Evolutionary conservation across 1,284 basidiomycete species (phyloP).

Genomic region (Takashimella koratensis): DNA sequence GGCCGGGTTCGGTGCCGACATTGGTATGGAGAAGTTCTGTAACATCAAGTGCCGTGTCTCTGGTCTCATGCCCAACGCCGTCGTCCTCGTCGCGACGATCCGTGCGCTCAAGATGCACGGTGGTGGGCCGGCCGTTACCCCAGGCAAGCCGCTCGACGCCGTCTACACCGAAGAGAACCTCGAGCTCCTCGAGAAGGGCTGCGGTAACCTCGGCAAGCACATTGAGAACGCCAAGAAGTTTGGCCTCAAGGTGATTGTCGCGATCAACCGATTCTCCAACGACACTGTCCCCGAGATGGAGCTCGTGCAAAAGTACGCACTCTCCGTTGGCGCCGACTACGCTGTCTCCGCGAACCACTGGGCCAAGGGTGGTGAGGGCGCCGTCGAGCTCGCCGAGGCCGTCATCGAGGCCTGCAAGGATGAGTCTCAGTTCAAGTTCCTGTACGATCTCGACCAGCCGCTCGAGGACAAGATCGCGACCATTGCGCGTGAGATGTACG

Average conservation of each 20-base stretch:
- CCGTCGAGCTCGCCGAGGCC: constrained; percentile 78
- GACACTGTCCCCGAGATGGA: constrained; percentile 89
- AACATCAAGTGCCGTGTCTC: constrained; percentile 98
- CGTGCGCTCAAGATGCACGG: constrained; percentile 99
- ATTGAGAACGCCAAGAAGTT: constrained; percentile 95
- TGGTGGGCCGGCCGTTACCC: constrained; percentile 93
- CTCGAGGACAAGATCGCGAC: constrained; percentile 83
- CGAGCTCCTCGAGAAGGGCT: constrained; percentile 84
- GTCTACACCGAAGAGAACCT: constrained; percentile 95
- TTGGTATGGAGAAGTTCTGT: constrained; percentile 99
- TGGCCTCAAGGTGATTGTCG: constrained; percentile 94
- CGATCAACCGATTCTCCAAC: constrained; percentile 91
- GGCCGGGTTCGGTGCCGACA: constrained; percentile 98
- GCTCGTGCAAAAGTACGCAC: constrained; percentile 74
- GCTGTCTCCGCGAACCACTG: constrained; percentile 96
- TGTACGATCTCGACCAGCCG: constrained; percentile 78
- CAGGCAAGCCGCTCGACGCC: constrained; percentile 89
- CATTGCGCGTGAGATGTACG: constrained; percentile 86
- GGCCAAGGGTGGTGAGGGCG: constrained; percentile 88
- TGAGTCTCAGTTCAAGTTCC: constrained; percentile 78
- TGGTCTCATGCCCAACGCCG: constrained; percentile 88
- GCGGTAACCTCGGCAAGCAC: constrained; percentile 88
- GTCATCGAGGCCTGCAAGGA: constrained; percentile 80
- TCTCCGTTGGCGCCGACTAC: constrained; percentile 86
- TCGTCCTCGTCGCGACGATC: constrained; percentile 94